These are phyloP conservation scores for Irpex sp. DNA, from an alignment of 1,284 basidiomycete species.

Conservation along the genomic window DNA sequence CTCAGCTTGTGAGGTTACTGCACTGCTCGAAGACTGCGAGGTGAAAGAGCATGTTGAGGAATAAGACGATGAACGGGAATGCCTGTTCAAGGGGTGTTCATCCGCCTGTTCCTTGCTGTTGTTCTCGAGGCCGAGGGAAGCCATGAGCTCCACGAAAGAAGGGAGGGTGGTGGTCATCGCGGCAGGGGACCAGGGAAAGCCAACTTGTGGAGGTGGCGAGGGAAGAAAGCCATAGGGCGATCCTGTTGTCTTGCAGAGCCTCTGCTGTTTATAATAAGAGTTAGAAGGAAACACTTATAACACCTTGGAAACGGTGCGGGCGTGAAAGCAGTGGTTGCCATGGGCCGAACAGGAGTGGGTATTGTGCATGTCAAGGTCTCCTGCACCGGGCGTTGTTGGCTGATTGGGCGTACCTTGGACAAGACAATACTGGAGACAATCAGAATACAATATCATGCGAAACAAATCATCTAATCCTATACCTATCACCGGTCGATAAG, in stretches of 20 bases:
- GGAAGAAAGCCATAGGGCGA: constrained; percentile 30
- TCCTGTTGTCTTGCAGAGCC: constrained; percentile 2
- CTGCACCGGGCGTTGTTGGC: constrained; percentile 3
- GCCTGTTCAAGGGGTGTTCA: constrained; percentile 19
- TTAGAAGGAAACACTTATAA: constrained; percentile 8
- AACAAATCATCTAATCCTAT: neutral
- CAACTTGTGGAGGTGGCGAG: constrained; percentile 16
- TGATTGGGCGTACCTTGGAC: constrained; percentile 5
- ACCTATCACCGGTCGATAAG: constrained; percentile 10
- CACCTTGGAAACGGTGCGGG: constrained; percentile 27
- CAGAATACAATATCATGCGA: constrained; percentile 15
- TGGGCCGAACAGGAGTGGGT: constrained; percentile 16
- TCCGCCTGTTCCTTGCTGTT: constrained; percentile 20
- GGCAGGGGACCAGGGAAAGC: neutral
- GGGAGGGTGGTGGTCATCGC: constrained; percentile 56
- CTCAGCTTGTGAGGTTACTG: constrained; percentile 18
- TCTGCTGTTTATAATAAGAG: constrained; percentile 22
- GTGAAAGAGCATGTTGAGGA: constrained; percentile 32
- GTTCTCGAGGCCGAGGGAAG: constrained; percentile 66
- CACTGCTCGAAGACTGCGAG: constrained; percentile 25
- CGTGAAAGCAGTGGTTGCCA: constrained; percentile 27
- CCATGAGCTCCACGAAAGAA: constrained; percentile 82
- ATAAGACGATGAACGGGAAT: constrained; percentile 35
- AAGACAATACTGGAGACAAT: constrained; percentile 17
- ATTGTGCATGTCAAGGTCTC: constrained; percentile 14